Base-by-base conservation (phyloP, 2,329 filamentous ascomycete species). In the Diaporthe vexans region DNA sequence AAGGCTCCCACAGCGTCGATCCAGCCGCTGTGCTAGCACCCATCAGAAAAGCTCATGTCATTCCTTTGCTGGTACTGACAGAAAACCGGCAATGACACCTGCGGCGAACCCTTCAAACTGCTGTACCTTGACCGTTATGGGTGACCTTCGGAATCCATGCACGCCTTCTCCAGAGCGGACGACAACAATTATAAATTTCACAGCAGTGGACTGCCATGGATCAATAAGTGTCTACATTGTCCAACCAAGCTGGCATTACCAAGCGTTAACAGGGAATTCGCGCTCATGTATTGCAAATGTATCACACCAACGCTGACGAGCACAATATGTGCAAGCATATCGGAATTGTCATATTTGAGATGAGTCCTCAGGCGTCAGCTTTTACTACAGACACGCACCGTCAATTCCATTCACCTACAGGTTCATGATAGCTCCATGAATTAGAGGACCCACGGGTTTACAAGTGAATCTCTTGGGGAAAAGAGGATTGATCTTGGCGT, bases 161-260 rank as follows among this genome's bases (percentile, higher is more conserved):
- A 77, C 77, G 3, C 81, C 78, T 3, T 24, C 57, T 26, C 81
- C 78, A 9, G 48, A 77, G 19, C 82, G 81, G 73, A 78, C 81
- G 1, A 77, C 79, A 5, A 82, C 81, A 1, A 77, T 76, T 11
- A 79, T 79, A 9, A 9, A 78, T 1, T 77, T 74, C 26, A 74
- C 65, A 3, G 57, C 77, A 19, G 73, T 83, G 46, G 78, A 84
- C 77, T 84, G 83, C 73, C 75, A 80, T 58, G 83, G 81, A 2
- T 84, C 82, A 73, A 70, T 77, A 11, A 71, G 76, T 54, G 43
- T 83, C 19, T 46, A 54, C 1, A 76, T 83, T 9, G 40, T 76
- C 17, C 52, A 73, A 46, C 76, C 76, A 72, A 78, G 46, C 7
- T 76, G 52, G 74, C 80, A 40, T 56, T 83, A 82, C 67, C 81